A percentile compares a stretch with the other conserved stretches of the same genome.
These are phyloP conservation scores for Microsporum audouinii DNA, from an alignment of 2,329 filamentous ascomycete species.

Conservation along the genomic window DNA sequence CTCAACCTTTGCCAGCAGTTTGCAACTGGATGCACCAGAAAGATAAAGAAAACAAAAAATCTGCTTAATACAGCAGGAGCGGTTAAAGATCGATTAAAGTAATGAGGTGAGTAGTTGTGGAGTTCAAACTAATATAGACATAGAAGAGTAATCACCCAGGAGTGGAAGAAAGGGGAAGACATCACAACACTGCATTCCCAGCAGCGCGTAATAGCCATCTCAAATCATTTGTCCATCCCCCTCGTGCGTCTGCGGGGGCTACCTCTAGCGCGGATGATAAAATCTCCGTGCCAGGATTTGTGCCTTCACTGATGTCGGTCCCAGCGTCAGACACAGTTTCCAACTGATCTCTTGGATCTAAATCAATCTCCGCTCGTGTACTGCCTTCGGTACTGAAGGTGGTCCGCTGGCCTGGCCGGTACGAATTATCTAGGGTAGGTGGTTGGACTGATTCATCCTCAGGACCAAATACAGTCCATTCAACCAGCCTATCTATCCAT, in stretches of 20 bases:
- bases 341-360: background rate
- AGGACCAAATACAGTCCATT: conserved; percentile 46
- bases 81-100: background rate
- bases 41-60: too few species aligned
- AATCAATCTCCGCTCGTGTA: background rate
- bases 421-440: conserved; percentile 12
- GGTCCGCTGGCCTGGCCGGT: conserved; percentile 18
- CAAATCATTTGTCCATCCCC: conserved; percentile 46
- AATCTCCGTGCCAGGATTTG: conserved; percentile 15
- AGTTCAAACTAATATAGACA: background rate
- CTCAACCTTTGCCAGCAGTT: too few species aligned
- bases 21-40: too few species aligned
- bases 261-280: background rate
- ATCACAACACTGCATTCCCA: conserved; percentile 16
- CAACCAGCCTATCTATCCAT: conserved; percentile 48
- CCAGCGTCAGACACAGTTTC: conserved; percentile 16
- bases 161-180: background rate
- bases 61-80: too few species aligned
- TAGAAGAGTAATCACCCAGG: background rate
- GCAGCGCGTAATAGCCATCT: conserved; percentile 48
- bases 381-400: background rate
- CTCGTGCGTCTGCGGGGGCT: conserved; percentile 29
- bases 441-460: conserved; percentile 34
- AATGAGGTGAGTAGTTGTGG: background rate
- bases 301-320: conserved; percentile 18